Base-by-base conservation (phyloP, 768 basidiomycete genomes). In the Rhodotorula sphaerocarpa region DNA sequence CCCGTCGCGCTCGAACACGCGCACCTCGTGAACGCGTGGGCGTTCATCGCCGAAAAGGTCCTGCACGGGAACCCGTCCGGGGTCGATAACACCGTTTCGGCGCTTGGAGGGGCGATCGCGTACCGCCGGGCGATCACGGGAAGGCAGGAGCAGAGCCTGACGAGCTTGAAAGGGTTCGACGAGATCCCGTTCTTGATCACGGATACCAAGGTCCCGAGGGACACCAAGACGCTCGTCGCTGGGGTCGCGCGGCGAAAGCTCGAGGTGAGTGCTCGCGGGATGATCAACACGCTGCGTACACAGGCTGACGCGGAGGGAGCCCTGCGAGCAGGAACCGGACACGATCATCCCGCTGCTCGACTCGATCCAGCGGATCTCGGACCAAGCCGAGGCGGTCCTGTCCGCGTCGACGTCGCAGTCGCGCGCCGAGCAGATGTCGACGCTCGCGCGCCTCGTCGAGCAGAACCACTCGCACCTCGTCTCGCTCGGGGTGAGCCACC, bases 11-110 rank as follows among this genome's bases (percentile, higher is more conserved):
- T 53, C 46, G 76, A 80, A 20, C 80, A 82, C 56, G 87, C 89
- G 7, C 86, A 91, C 67, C 79, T 85, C 66, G 84, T 92, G 69
- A 96, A 99, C 75, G 79, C 80, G 50, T 96, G 90, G 84, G 90
- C 95, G 25, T 97, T 95, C 76, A 79, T 96, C 55, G 82, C 86
- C 16, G 95, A 99, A 78, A 97, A 97, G 76, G 86, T 99, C 45
- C 77, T 96, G 54, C 95, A 99, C 74, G 95, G 95, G 1, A 97
- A 87, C 72, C 95, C 95, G 5, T 93, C 90, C 70, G 95, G 95
- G 14, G 87, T 99, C 28, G 95, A 99, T 75, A 97, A 99, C 75
- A 87, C 91, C 25, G 89, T 96, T 41, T 82, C 88, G 21, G 87
- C 90, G 1, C 87, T 85, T 72, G 95, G 95, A 25, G 93, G 93